phyloP scores from a whole-genome alignment of 805 yeast species.

The Vanderwaltozyma verrucispora region DNA sequence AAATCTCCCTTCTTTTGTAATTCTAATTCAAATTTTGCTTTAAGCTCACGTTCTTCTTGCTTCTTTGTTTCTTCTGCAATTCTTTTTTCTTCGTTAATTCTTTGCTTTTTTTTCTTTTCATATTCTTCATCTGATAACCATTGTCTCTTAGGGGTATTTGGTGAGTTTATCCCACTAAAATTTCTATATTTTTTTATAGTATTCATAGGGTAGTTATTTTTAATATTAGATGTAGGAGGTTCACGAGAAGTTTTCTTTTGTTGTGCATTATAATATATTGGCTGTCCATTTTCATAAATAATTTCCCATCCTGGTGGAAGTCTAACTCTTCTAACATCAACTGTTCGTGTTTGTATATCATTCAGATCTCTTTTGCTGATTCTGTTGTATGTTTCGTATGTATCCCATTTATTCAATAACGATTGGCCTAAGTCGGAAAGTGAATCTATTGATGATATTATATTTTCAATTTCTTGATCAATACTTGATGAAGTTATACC shows the following conservation, averaged over 20 bases:
- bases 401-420: constrained; percentile 59
- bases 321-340: constrained; percentile 25
- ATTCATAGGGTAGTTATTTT: too few species aligned
- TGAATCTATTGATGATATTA: constrained; percentile 22
- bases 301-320: constrained; percentile 29
- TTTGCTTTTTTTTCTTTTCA: constrained; percentile 24
- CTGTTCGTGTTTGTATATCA: constrained; percentile 9
- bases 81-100: constrained; percentile 16
- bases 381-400: constrained; percentile 69
- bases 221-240: constrained; percentile 25
- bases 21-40: constrained; percentile 18
- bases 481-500: constrained; percentile 66
- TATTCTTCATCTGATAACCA: constrained; percentile 23
- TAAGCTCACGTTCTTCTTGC: constrained; percentile 18
- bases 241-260: constrained; percentile 20
- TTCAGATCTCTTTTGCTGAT: constrained; percentile 50
- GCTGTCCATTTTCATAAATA: constrained; percentile 27
- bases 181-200: too few species aligned
- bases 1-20: constrained; percentile 16
- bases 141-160: constrained; percentile 6
- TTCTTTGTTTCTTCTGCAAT: constrained; percentile 15
- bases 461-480: constrained; percentile 41
- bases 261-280: constrained; percentile 26
- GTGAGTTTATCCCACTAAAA: neutral
- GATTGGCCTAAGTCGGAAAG: constrained; percentile 24